Evolutionary conservation across 441 rosid genomes (phyloP), one percentile per base, ranked within the genome.

Genomic region (Gossypium laxum): DNA sequence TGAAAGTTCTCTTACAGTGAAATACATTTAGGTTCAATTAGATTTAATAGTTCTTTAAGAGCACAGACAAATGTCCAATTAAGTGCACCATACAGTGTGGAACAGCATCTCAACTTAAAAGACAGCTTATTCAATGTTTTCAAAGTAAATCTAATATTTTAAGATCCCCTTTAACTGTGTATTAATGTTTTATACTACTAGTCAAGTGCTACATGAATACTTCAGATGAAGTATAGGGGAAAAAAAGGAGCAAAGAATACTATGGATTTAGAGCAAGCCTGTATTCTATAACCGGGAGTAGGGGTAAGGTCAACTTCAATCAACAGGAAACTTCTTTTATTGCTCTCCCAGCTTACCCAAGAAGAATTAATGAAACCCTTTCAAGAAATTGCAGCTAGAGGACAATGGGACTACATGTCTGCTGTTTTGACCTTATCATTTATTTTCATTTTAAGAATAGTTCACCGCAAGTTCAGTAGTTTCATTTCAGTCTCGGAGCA

Each of bases 111-210:
- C 41, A n/a, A 47, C n/a, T 24, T 48, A 51, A 22, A 22, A 48
- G 56, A 22, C 56, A 47, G 38, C 3, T 45, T 24, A 24, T 65
- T 48, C 56, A 47, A 47, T 65, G 38, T 65, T 24, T 65, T 65
- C 38, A 65, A 24, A 19, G 69, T n/a, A 65, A 65, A 65, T 65
- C 54, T 7, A 65, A 47, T n/a, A 47, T 47, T 45, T 7, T 30
- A 65, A 47, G 26, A 64, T 64, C 34, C 50, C 5, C 38, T 64
- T 43, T 21, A 22, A 43, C 24, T 64, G 55, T 2, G 8, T 41
- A 43, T 21, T 64, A 64, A 64, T 12, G 55, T 12, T 64, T 22
- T 64, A 64, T 64, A 12, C 54, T 43, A 64, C 52, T 12, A 43
- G 5, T 43, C 69, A 64, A 22, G 30, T 12, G 52, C 55, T 64